These are phyloP conservation scores for Panaeolus papilionaceus DNA, from an alignment of 768 basidiomycete species.

Conservation along the genomic window DNA sequence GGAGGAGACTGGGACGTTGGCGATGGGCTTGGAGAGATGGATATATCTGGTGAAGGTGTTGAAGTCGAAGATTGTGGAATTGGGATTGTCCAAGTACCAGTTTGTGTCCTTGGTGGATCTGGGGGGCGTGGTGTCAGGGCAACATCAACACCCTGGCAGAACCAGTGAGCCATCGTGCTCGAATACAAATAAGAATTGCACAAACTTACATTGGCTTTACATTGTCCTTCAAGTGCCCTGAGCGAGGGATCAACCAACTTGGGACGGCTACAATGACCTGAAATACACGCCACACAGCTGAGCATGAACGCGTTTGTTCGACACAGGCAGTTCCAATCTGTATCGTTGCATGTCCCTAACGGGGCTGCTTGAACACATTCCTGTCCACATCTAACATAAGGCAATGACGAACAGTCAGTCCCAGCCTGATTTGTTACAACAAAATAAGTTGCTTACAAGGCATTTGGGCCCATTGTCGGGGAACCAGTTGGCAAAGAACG, in stretches of 20 bases:
- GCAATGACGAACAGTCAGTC: background rate
- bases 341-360: background rate
- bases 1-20: background rate
- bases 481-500: background rate
- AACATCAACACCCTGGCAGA: background rate
- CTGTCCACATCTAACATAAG: background rate
- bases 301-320: background rate
- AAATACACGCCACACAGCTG: background rate
- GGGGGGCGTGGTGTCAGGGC: background rate
- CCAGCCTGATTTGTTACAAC: background rate
- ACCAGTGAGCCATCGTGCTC: background rate
- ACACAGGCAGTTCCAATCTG: background rate
- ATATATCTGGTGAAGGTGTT: background rate
- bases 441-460: background rate
- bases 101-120: background rate
- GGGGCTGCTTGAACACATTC: background rate
- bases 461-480: constrained; percentile 5
- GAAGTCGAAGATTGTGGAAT: background rate
- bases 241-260: background rate
- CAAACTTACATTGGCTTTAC: background rate
- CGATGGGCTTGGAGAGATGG: background rate
- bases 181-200: background rate
- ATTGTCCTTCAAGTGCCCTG: background rate
- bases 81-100: background rate
- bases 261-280: background rate